These are phyloP conservation scores for Auricularia auricula-judae DNA, from an alignment of 768 basidiomycete species.

Conservation along the genomic window DNA sequence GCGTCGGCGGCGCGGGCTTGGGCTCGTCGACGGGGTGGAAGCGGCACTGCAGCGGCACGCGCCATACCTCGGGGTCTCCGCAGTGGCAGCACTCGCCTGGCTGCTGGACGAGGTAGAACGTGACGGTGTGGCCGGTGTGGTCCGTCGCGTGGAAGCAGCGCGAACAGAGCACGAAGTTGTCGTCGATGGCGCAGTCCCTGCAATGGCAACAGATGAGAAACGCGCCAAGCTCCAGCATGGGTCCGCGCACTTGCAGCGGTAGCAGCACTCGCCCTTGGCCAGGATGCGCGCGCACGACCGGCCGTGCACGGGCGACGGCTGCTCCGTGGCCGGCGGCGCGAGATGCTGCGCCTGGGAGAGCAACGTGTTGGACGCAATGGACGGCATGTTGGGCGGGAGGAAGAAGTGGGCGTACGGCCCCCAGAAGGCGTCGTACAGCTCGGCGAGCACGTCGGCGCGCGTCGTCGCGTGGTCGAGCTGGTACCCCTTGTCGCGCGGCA, in stretches of 20 bases:
- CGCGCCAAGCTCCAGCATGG: neutral
- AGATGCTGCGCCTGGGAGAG: slow-evolving; percentile 63
- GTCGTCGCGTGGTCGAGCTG: slow-evolving; percentile 2
- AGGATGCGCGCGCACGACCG: slow-evolving; percentile 77
- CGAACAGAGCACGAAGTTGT: slow-evolving; percentile 83
- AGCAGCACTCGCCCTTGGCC: slow-evolving; percentile 84
- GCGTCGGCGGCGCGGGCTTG: slow-evolving; percentile 30
- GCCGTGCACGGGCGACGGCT: slow-evolving; percentile 42
- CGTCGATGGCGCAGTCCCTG: slow-evolving; percentile 86
- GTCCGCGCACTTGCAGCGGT: slow-evolving; percentile 77
- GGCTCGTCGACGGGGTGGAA: slow-evolving; percentile 35
- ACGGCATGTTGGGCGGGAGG: slow-evolving; percentile 47
- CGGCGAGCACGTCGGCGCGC: slow-evolving; percentile 70
- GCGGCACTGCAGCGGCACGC: slow-evolving; percentile 51
- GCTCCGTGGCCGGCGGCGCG: slow-evolving; percentile 45
- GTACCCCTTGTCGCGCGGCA: slow-evolving; percentile 5
- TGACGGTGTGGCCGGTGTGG: slow-evolving; percentile 81
- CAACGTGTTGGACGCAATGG: slow-evolving; percentile 44
- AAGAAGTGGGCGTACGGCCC: slow-evolving; percentile 64
- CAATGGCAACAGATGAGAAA: slow-evolving; percentile 1
- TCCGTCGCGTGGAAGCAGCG: slow-evolving; percentile 84
- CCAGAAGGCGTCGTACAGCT: slow-evolving; percentile 77
- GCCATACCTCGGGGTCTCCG: slow-evolving; percentile 86
- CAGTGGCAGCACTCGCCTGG: slow-evolving; percentile 93
- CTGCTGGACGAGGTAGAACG: slow-evolving; percentile 87